Conservation (phyloP, 192 early-diverging fungal species). For the Coemansia sp. region DNA sequence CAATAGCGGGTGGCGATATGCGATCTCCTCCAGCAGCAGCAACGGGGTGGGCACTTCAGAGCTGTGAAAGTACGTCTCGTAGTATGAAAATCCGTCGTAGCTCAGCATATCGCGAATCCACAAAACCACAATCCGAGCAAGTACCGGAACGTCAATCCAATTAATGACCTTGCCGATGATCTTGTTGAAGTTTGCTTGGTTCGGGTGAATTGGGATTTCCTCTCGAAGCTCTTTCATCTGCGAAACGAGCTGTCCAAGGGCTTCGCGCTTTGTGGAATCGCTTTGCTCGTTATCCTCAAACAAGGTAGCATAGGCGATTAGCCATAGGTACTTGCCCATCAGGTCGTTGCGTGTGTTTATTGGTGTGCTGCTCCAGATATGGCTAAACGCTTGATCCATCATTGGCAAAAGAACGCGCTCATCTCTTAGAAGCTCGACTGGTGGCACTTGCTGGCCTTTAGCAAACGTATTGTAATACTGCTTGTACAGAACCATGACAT, state of each 20-base stretch:
- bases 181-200: conserved; percentile 28
- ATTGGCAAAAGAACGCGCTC: conserved; percentile 40
- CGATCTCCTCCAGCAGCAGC: conserved; percentile 76
- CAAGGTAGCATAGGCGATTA: conserved; percentile 39
- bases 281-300: conserved; percentile 6
- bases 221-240: conserved; percentile 35
- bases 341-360: conserved; percentile 22
- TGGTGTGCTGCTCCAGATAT: conserved; percentile 25
- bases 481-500: conserved; percentile 38
- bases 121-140: conserved; percentile 44
- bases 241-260: conserved; percentile 21
- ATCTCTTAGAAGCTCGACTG: conserved; percentile 24
- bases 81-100: conserved; percentile 61
- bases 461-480: conserved; percentile 28
- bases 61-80: conserved; percentile 68
- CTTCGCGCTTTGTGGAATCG: conserved; percentile 2
- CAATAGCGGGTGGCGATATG: conserved; percentile 67
- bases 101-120: conserved; percentile 67
- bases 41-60: conserved; percentile 62
- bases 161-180: conserved; percentile 28
- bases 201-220: conserved; percentile 29
- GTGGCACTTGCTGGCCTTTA: not conserved
- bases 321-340: conserved; percentile 43
- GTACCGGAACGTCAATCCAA: conserved; percentile 36
- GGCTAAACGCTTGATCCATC: conserved; percentile 44